phyloP scores from a whole-genome alignment of 306 rosid genomes.

The Trifolium fragiferum region DNA sequence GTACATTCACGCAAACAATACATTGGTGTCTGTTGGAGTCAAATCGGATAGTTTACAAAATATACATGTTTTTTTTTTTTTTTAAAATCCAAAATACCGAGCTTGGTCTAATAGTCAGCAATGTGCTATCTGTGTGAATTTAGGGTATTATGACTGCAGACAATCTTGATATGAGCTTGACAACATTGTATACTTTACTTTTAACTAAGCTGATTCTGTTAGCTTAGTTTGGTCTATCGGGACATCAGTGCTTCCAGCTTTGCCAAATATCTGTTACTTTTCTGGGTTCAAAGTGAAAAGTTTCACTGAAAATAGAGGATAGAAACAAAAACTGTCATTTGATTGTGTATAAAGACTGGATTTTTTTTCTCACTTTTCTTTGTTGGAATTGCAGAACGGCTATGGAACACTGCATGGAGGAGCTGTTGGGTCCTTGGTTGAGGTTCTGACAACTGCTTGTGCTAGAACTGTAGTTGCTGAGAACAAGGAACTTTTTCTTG shows the following conservation, averaged over 20 bases:
- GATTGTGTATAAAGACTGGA: neutral
- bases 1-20: neutral
- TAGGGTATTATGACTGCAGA: neutral
- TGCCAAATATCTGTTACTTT: neutral
- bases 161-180: neutral
- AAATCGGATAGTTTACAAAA: neutral
- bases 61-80: neutral
- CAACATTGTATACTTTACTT: neutral
- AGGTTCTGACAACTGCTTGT: slow-evolving; percentile 48
- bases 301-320: neutral
- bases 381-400: slow-evolving; percentile 49
- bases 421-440: slow-evolving; percentile 47
- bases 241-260: neutral
- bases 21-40: neutral
- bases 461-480: slow-evolving; percentile 57
- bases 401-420: slow-evolving; percentile 56
- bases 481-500: slow-evolving; percentile 53
- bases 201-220: neutral
- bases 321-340: no score
- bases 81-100: neutral
- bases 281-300: neutral
- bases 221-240: neutral
- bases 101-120: neutral
- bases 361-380: slow-evolving; percentile 20
- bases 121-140: neutral